Base-by-base conservation (phyloP, 345 rosid genomes). In the Camelina laxa region DNA sequence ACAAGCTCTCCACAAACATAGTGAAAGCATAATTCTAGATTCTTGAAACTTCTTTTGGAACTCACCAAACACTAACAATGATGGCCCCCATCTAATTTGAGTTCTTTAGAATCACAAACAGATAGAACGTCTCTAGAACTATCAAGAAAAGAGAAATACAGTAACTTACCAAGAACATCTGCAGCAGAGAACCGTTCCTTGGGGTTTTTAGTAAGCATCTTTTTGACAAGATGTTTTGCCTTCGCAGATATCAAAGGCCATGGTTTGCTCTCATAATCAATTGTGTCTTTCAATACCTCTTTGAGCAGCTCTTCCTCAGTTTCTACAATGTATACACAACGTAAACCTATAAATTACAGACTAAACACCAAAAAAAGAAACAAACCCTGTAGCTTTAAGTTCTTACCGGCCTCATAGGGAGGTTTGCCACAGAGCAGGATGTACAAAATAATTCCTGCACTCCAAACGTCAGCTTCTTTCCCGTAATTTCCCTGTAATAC, bases 401-500 rank as follows among this genome's bases (percentile, higher is more conserved):
- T 62, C 17, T 81, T 84, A 92, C 98, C 93, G 9, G 88, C 84
- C 88, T 85, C 86, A 85, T 87, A 92, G 22, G 98, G 97, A 70
- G 95, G 90, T 27, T 79, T 87, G 0, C 91, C 95, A 31, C 93
- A 81, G 44, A 93, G 90, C 47, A 93, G 87, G 81, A 93, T 87
- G 73, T 91, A 93, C 61, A 89, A 69, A 24, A 93, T 89, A 71
- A 91, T 86, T 11, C 96, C 97, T n/a, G 94, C 96, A 81, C 97
- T 91, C 98, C 98, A 93, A 49, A 89, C 60, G 69, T 93, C 97
- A 6, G 88, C 90, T 77, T 93, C 98, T 84, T 89, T 91, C 51
- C 98, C 97, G 20, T 93, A 93, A 16, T 83, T 83, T 62, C 97
- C 86, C 7, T 66, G 76, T 63, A 93, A 72, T 14, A 93, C 98